Evolutionary conservation across 169 alveolate species (phyloP).

Genomic region (Pseudocohnilembus persalinus): DNA sequence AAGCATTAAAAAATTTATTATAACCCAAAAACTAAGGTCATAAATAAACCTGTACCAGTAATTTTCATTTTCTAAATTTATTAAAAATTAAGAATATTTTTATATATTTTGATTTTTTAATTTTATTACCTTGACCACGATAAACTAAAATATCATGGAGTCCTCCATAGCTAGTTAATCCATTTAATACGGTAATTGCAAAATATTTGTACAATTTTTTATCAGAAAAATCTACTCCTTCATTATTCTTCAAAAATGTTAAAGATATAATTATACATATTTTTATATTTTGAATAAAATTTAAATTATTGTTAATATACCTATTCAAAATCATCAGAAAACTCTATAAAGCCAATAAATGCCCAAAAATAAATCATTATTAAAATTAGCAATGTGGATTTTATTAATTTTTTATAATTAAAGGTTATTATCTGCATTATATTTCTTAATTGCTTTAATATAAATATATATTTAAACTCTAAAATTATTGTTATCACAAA

Average conservation of each 20-base stretch:
- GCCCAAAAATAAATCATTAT: neutral
- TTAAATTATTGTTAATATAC: too few relatives aligned
- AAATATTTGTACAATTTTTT: neutral
- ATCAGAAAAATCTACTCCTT: neutral
- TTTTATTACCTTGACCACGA: neutral
- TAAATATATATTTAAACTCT: neutral
- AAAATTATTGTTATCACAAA: neutral
- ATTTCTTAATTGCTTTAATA: neutral
- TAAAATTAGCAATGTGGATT: neutral
- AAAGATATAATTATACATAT: too few relatives aligned
- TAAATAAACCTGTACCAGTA: slow-evolving; percentile 22
- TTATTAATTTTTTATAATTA: neutral
- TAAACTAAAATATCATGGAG: neutral
- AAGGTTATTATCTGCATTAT: neutral
- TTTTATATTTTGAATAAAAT: too few relatives aligned
- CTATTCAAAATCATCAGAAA: neutral
- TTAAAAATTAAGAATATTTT: neutral
- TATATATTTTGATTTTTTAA: neutral
- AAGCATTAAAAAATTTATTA: neutral
- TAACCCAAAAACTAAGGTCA: slow-evolving; percentile 17
- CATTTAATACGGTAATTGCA: neutral
- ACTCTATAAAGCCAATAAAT: neutral
- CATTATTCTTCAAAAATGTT: neutral
- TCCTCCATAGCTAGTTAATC: slow-evolving; percentile 7
- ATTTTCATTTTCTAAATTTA: neutral